Conservation (phyloP, 2,329 filamentous ascomycete genomes). For the Coniochaeta sp. region DNA sequence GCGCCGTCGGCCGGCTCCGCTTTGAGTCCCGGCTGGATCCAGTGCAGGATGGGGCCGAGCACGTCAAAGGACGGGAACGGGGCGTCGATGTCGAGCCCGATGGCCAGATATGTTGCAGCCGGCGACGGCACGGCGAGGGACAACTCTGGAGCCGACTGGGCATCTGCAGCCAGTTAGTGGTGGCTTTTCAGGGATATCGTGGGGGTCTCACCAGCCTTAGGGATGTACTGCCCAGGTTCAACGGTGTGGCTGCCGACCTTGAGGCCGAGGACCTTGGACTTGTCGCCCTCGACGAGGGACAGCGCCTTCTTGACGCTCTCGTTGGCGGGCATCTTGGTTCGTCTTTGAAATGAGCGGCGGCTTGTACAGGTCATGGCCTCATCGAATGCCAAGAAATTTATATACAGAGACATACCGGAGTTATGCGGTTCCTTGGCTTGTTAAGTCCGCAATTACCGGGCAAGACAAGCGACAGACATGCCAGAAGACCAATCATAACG, state of each 20-base stretch:
- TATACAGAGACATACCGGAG: too few relatives aligned
- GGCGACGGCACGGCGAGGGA: background rate
- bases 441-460: too few relatives aligned
- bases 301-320: conserved; percentile 3
- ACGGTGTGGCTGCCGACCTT: conserved; percentile 3
- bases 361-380: too few relatives aligned
- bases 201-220: conserved; percentile 1
- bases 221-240: conserved; percentile 5
- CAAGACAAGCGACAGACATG: too few relatives aligned
- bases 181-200: background rate
- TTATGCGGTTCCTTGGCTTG: too few relatives aligned
- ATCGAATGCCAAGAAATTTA: too few relatives aligned
- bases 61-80: conserved; percentile 31
- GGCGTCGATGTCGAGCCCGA: conserved; percentile 38
- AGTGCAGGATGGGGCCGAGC: conserved; percentile 39
- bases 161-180: background rate
- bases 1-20: conserved; percentile 5
- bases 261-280: conserved; percentile 6
- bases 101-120: conserved; percentile 25
- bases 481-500: too few relatives aligned
- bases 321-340: conserved; percentile 5
- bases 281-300: conserved; percentile 3
- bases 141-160: conserved; percentile 1
- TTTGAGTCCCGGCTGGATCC: conserved; percentile 32
- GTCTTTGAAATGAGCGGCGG: background rate